phyloP scores from a whole-genome alignment of 2,329 filamentous ascomycete genomes.

The Exophiala dermatitidis region DNA sequence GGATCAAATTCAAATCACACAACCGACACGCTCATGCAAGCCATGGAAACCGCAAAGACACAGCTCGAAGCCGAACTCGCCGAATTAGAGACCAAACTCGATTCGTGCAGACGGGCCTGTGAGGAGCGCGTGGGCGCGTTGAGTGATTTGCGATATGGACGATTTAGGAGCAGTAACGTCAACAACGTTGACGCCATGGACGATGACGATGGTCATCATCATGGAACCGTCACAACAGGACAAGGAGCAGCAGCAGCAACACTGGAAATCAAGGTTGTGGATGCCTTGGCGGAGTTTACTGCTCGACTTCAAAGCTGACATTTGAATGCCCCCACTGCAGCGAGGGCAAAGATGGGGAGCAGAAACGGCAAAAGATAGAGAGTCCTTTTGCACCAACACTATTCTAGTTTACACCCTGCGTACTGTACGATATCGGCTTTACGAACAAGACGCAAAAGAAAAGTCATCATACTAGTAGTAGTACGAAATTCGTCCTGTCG shows the following conservation, averaged over 20 bases:
- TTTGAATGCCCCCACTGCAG: not conserved
- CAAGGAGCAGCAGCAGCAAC: not conserved
- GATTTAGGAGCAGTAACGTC: slow-evolving; percentile 41
- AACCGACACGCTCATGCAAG: slow-evolving; percentile 57
- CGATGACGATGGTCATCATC: no score
- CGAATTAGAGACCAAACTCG: slow-evolving; percentile 58
- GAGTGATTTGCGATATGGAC: slow-evolving; percentile 77
- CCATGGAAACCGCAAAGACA: slow-evolving; percentile 59
- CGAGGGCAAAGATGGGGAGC: not conserved
- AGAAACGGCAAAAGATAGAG: no score
- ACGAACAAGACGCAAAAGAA: no score
- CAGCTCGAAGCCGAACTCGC: slow-evolving; percentile 63
- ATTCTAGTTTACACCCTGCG: no score
- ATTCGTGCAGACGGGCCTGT: slow-evolving; percentile 53
- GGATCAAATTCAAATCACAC: slow-evolving; percentile 44
- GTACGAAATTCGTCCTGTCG: no score
- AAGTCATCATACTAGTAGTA: no score
- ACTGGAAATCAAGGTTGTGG: slow-evolving; percentile 9
- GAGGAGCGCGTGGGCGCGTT: slow-evolving; percentile 61
- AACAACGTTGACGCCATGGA: not conserved
- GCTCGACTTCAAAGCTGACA: not conserved
- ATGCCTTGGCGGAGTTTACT: slow-evolving; percentile 11
- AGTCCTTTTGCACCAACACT: no score
- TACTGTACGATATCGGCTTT: no score
- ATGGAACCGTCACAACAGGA: not conserved